Base-by-base conservation (phyloP, 805 yeast species). In the Candida verbasci region DNA sequence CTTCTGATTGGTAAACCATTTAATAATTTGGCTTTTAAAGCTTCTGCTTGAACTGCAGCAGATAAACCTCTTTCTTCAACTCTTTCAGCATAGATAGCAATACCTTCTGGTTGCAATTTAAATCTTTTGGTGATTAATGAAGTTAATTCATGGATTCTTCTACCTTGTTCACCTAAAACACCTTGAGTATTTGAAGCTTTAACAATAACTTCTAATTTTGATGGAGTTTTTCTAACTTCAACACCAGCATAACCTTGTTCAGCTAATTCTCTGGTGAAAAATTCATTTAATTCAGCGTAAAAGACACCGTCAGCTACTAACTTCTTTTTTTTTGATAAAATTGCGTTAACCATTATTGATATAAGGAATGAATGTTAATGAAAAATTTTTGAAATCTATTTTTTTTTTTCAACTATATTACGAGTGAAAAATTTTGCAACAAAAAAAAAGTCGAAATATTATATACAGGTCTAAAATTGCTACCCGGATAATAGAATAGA, bases 211-310 rank as follows among this genome's bases (percentile, higher is more conserved):
- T 93, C 97, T 66, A 95, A 88, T 82, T 86, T 89, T 78, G 91
- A 74, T 72, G 97, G 93, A 68, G 97, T 87, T 66, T 86, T 86
- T 79, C 97, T 86, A 71, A 93, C 96, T 78, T 93, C 98, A 65
- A 93, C 96, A 78, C 98, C 98, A 62, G 98, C 93, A 82, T 93
- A 93, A 70, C 98, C 98, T 77, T 93, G 96, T 80, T 93, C 98
- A 61, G 98, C 96, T 67, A 93, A 85, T 76, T 93, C 98, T 80
- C 98, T 91, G 82, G 97, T 87, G 88, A 93, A 93, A 93, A 93
- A 93, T 80, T 93, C 98, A 82, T 93, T 93, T 68, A 93, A 78
- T 80, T 93, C 98, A 74, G 98, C 98, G 95, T 83, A 93, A 82
- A 93, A 87, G 65, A 93, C 98, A 86, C 98, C 98, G 82, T 93